phyloP scores from a whole-genome alignment of 2,329 filamentous ascomycete genomes.

The Dothideomycetidae sp. region DNA sequence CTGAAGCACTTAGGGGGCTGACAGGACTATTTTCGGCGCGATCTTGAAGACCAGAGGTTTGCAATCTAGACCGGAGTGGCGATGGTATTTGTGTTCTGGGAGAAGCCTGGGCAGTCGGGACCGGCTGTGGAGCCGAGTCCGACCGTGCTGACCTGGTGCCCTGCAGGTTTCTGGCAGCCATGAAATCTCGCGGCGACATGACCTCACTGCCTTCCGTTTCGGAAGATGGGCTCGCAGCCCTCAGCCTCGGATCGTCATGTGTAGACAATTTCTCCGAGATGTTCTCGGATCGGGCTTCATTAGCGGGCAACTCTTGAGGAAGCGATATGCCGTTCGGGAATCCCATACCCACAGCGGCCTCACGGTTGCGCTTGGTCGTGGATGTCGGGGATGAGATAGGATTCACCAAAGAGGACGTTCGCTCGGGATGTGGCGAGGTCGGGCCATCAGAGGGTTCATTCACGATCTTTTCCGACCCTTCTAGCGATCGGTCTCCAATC shows the following conservation, averaged over 20 bases:
- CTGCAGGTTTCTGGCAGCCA: conserved; percentile 7
- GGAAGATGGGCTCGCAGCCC: conserved; percentile 5
- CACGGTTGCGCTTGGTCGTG: conserved; percentile 3
- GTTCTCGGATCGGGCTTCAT: no score
- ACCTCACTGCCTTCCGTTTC: conserved; percentile 8
- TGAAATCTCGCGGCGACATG: conserved; percentile 8
- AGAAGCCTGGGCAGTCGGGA: neutral
- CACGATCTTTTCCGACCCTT: no score
- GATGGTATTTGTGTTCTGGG: neutral
- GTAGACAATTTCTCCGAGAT: neutral
- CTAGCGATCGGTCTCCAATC: no score
- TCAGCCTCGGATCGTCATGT: conserved; percentile 2
- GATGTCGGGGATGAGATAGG: neutral
- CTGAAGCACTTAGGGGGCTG: conserved; percentile 1
- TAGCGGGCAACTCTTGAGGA: neutral
- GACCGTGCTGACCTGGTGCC: conserved; percentile 4
- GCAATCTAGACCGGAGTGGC: neutral
- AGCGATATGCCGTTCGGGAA: conserved; percentile 7
- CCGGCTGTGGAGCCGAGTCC: conserved; percentile 2
- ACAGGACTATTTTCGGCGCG: conserved; percentile 3
- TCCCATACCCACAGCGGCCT: conserved; percentile 7
- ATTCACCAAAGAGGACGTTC: neutral
- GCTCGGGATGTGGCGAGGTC: neutral
- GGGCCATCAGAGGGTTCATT: neutral
- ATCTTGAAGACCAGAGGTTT: neutral